Base-by-base conservation (phyloP, 2,329 filamentous ascomycete species). In the Neonectria sp. region DNA sequence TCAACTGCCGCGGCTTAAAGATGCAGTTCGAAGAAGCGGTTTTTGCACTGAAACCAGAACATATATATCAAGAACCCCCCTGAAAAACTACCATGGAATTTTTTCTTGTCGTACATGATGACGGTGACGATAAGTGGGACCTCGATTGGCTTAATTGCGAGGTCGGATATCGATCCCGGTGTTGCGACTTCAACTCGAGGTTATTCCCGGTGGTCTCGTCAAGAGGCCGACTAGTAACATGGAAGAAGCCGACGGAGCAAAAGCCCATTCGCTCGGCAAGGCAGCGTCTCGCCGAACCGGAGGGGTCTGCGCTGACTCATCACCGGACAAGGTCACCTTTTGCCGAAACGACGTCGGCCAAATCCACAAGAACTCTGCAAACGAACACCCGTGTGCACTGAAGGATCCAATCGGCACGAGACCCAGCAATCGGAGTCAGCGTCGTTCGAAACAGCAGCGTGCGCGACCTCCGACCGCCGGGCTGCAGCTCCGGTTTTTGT, bases 291-390 rank as follows among this genome's bases (percentile, higher is more conserved):
- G 56, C 68, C 65, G 65, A 21, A 37, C n/a, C 49, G 43, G 31
- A 6, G 13, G 12, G n/a, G 13, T 52, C 35, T 11, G 1, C 1
- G 71, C 65, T 74, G 69, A 74, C 61, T 74, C 69, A 74, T 65
- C 68, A 58, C 72, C 69, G 73, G 6, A 67, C 21, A 21, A 35
- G 40, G 40, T 31, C 53, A 7, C 8, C n/a, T 24, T 52, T 59
- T 9, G 55, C 64, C 64, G 64, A 67, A 40, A 29, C n/a, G 25
- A 25, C 27, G 24, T 55, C 53, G 59, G 59, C 64, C 52, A 62
- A 62, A 67, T 49, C 53, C 21, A 66, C 72, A 60, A 70, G 67
- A 71, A 67, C 66, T 33, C 55, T 45, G 24, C 67, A 35, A 43
- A 59, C 35, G 15, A 35, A 49, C 52, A 56, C 43, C 48, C 31